Base-by-base conservation (phyloP, 1,284 basidiomycete species). In the Moesziomyces antarcticus region DNA sequence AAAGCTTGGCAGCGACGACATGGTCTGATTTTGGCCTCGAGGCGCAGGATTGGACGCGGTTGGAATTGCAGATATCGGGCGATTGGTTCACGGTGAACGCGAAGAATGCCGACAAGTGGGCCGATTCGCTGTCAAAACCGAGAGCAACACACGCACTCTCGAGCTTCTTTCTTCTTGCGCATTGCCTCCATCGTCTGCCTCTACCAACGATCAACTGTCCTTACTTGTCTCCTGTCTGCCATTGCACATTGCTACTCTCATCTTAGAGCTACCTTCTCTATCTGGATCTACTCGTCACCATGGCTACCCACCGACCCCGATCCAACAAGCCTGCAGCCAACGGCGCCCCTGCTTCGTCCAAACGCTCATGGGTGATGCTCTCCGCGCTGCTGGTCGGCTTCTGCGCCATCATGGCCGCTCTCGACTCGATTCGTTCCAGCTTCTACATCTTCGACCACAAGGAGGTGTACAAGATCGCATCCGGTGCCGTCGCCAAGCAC, bases 361-460 rank as follows among this genome's bases (percentile, higher is more conserved):
- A 53, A 22, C 69, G 63, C 45, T 45, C 24, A 21, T 66, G 59
- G 69, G 46, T 72, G 14, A 13, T 72, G 14, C 35, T 63, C 35
- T 62, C 69, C 1, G 58, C 63, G 11, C 43, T 67, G 11, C 45
- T 72, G 21, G 69, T 72, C 7, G 69, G 63, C 30, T 59, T 67
- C 37, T 58, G 58, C 20, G 59, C 70, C 4, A 50, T 65, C 22
- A 27, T 67, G 42, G 70, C 56, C 16, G 56, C 59, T 2, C 70
- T 73, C 55, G 70, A 68, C 56, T 61, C 59, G 46, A 68, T 73
- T 20, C 64, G 70, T 5, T 60, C 59, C 7, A 67, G 55, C 21
- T 79, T 81, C 57, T 83, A 78, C 67, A 77, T 83, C 51, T 82
- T 83, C 53, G 81, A 82, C 52, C 70, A 79, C 49, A 46, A 61